Evolutionary conservation across 441 rosid species (phyloP).

Genomic region (Populus hybrid): DNA sequence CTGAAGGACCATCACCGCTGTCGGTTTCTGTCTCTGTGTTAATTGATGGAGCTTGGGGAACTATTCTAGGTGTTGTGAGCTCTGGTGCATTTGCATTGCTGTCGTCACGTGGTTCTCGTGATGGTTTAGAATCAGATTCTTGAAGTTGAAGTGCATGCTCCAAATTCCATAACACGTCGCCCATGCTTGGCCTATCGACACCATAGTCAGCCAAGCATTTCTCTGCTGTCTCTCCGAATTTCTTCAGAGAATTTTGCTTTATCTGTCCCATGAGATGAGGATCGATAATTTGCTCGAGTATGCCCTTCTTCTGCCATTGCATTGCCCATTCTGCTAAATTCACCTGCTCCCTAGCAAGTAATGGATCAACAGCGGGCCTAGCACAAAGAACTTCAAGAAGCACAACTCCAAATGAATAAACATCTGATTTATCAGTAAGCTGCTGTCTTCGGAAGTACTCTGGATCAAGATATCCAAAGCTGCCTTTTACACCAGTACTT

Average conservation of each 20-base stretch:
- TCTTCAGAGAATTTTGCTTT: constrained; percentile 61
- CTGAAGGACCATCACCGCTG: constrained; percentile 42
- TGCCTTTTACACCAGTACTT: constrained; percentile 89
- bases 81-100: constrained; percentile 17
- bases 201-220: constrained; percentile 94
- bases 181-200: constrained; percentile 84
- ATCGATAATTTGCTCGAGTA: constrained; percentile 66
- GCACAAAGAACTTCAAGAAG: constrained; percentile 85
- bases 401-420: constrained; percentile 83
- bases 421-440: constrained; percentile 88
- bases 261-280: constrained; percentile 56
- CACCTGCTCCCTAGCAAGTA: constrained; percentile 77
- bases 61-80: constrained; percentile 10
- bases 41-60: constrained; percentile 27
- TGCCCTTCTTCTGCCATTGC: constrained; percentile 81
- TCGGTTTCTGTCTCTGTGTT: constrained; percentile 27
- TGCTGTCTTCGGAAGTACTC: constrained; percentile 90
- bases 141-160: constrained; percentile 75
- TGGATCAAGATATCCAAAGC: constrained; percentile 91
- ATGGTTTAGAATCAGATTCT: constrained; percentile 54
- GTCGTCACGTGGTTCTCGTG: constrained; percentile 32
- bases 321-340: constrained; percentile 94
- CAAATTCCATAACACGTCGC: constrained; percentile 89
- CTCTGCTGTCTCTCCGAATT: constrained; percentile 82
- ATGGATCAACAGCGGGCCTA: constrained; percentile 84